Evolutionary conservation across 2,329 filamentous ascomycete species (phyloP).

Genomic region (Paraphaeosphaeria minitans): DNA sequence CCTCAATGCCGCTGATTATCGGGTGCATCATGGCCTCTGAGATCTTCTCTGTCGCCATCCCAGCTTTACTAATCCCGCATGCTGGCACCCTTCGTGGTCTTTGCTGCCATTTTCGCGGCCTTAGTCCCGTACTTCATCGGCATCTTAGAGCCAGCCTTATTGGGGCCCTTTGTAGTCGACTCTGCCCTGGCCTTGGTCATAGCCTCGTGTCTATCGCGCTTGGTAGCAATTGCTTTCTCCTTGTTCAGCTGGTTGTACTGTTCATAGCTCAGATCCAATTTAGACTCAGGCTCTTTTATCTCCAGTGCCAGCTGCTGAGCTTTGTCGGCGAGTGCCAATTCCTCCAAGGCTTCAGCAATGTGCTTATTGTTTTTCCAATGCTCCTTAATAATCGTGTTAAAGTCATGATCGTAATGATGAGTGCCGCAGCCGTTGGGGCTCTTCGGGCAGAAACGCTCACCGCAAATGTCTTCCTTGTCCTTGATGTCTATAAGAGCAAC

Average conservation of each 20-base stretch:
- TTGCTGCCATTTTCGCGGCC: too few species aligned
- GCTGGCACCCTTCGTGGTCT: too few species aligned
- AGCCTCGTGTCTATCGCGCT: not conserved
- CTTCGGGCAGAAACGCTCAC: not conserved
- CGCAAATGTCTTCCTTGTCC: not conserved
- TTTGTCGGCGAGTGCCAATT: not conserved
- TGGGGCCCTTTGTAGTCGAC: not conserved
- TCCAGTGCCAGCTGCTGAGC: not conserved
- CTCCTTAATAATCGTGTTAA: not conserved
- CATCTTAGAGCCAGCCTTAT: not conserved
- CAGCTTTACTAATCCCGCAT: too few species aligned
- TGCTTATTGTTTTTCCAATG: not conserved
- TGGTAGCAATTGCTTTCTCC: not conserved
- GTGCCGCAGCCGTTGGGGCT: not conserved
- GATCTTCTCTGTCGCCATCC: too few species aligned
- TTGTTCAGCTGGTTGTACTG: not conserved
- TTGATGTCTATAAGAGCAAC: not conserved
- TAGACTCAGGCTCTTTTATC: not conserved
- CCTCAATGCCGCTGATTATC: too few species aligned
- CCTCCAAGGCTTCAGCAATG: not conserved
- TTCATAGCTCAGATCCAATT: not conserved
- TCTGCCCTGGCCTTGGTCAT: not conserved
- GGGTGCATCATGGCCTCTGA: too few species aligned
- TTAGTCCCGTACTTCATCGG: too few species aligned
- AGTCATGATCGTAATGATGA: not conserved